phyloP scores from a whole-genome alignment of 2,329 filamentous ascomycete genomes.

The Fusarium heterosporum region DNA sequence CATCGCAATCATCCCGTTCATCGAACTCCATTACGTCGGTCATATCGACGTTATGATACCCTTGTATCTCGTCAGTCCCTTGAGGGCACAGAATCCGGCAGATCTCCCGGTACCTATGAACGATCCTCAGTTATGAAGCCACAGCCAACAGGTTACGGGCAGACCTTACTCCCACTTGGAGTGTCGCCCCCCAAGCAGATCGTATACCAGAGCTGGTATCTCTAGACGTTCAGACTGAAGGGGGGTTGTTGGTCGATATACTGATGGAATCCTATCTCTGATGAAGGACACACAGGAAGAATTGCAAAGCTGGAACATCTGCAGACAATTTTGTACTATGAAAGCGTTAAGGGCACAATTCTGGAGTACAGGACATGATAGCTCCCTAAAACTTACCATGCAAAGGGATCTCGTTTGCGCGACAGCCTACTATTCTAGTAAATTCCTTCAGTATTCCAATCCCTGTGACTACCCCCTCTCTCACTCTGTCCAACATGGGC shows the following conservation, averaged over 20 bases:
- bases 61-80: not conserved
- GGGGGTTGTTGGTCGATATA: slow-evolving; percentile 21
- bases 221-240: slow-evolving; percentile 23
- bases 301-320: slow-evolving; percentile 18
- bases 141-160: not conserved
- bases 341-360: not conserved
- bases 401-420: slow-evolving; percentile 34
- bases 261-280: not conserved
- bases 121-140: slow-evolving; percentile 5
- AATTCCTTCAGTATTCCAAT: slow-evolving; percentile 24
- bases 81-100: slow-evolving; percentile 7
- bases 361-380: not conserved
- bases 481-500: slow-evolving; percentile 15
- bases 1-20: slow-evolving; percentile 10
- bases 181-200: slow-evolving; percentile 15
- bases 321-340: slow-evolving; percentile 16
- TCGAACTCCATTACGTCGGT: slow-evolving; percentile 19
- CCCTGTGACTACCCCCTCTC: slow-evolving; percentile 18
- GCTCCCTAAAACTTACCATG: slow-evolving; percentile 18
- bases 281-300: slow-evolving; percentile 12
- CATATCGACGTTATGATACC: slow-evolving; percentile 17
- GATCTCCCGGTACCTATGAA: slow-evolving; percentile 18
- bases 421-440: slow-evolving; percentile 12
- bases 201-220: slow-evolving; percentile 24
- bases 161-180: slow-evolving; percentile 27